Conservation (phyloP, 108 stramenopile genomes). For the Schizochytrium sp. region DNA sequence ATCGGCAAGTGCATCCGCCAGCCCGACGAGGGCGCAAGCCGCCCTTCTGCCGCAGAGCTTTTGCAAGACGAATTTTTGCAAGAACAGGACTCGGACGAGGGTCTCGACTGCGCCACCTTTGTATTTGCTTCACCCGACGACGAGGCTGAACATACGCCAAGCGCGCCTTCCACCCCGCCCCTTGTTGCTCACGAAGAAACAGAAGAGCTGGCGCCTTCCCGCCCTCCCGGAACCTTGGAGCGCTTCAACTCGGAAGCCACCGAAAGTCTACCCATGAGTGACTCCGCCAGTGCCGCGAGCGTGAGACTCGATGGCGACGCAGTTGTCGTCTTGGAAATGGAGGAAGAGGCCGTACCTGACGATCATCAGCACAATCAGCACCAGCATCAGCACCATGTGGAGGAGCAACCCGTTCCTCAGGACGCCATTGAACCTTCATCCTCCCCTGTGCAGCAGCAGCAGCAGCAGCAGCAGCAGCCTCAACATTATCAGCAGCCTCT, state of each 20-base stretch:
- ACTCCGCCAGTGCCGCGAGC: background rate
- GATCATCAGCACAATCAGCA: too few relatives aligned
- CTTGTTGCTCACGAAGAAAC: background rate
- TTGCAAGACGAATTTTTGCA: background rate
- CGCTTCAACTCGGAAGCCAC: background rate
- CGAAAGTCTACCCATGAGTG: background rate
- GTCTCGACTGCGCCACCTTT: background rate
- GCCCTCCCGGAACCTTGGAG: background rate
- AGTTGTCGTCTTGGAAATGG: background rate
- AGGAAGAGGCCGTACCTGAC: background rate
- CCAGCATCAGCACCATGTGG: background rate
- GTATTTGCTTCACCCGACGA: background rate
- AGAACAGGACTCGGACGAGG: background rate
- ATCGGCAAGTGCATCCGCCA: slow-evolving; percentile 67
- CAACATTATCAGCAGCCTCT: background rate
- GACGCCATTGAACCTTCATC: background rate
- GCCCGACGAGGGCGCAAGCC: background rate
- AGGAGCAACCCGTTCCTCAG: background rate
- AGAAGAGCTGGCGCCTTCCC: background rate
- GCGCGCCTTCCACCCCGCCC: background rate
- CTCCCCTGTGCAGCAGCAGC: background rate
- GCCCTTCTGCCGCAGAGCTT: background rate
- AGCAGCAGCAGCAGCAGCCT: background rate
- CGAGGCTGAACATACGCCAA: background rate
- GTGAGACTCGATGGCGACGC: background rate